These are phyloP conservation scores for Saturnispora sanitii DNA, from an alignment of 805 yeast genomes.

Conservation along the genomic window DNA sequence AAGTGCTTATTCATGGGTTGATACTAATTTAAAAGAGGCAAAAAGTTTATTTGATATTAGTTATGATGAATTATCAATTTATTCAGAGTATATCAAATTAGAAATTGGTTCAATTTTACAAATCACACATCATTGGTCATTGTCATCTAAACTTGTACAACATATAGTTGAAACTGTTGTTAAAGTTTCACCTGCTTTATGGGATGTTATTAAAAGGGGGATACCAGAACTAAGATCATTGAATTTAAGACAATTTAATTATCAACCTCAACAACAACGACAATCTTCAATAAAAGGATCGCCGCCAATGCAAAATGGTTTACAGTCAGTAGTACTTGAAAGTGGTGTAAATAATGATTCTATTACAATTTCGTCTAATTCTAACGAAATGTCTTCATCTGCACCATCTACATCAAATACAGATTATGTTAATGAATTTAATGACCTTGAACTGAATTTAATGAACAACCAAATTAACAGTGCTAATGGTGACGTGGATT, in stretches of 20 bases:
- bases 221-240: conserved; percentile 14
- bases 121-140: conserved; percentile 42
- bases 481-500: not conserved
- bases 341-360: too few relatives aligned
- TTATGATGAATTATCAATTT: conserved; percentile 32
- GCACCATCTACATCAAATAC: not conserved
- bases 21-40: conserved; percentile 25
- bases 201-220: conserved; percentile 28
- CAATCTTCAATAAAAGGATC: not conserved
- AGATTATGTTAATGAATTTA: conserved; percentile 10
- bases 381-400: too few relatives aligned
- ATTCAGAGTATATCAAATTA: conserved; percentile 39
- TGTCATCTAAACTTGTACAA: conserved; percentile 36
- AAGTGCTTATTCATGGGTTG: conserved; percentile 45
- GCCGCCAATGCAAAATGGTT: too few relatives aligned
- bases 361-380: not conserved
- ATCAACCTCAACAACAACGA: too few relatives aligned
- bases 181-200: conserved; percentile 35
- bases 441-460: conserved; percentile 22
- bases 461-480: conserved; percentile 9
- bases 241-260: too few relatives aligned
- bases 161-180: conserved; percentile 38
- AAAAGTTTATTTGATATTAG: conserved; percentile 12
- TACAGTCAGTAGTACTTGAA: too few relatives aligned
- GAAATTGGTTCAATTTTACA: conserved; percentile 40